phyloP scores from a whole-genome alignment of 495 filamentous ascomycete species.

The Neurospora sp. region DNA sequence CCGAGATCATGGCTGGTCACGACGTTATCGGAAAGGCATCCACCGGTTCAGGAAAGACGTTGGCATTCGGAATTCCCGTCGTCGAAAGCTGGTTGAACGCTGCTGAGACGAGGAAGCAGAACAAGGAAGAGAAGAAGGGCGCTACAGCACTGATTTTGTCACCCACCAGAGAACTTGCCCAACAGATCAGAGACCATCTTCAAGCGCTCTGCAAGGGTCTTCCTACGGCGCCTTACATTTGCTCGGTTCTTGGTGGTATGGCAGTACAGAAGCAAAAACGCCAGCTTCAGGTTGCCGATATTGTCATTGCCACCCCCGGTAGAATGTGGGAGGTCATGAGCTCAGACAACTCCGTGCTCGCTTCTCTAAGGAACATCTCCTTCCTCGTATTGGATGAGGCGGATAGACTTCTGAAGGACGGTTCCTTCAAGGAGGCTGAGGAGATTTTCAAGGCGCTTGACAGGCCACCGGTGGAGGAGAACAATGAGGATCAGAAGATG shows the following conservation, averaged over 20 bases:
- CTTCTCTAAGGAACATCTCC: conserved; percentile 55
- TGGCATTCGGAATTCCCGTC: conserved; percentile 75
- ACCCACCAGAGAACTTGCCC: conserved; percentile 85
- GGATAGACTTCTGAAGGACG: conserved; percentile 82
- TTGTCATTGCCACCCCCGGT: conserved; percentile 86
- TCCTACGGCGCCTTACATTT: conserved; percentile 55
- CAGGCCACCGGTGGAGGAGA: conserved; percentile 16
- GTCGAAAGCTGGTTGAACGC: conserved; percentile 51
- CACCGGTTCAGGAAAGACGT: conserved; percentile 76
- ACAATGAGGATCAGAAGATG: conserved; percentile 8
- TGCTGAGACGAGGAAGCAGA: conserved; percentile 14
- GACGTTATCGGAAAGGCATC: conserved; percentile 75
- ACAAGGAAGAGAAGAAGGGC: conserved; percentile 27
- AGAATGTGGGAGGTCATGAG: conserved; percentile 90
- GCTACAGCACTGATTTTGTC: conserved; percentile 85
- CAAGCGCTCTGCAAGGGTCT: conserved; percentile 56
- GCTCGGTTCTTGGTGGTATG: conserved; percentile 78
- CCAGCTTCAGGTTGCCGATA: conserved; percentile 64
- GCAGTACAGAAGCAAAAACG: conserved; percentile 89
- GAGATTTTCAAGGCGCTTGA: conserved; percentile 75
- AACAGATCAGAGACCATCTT: conserved; percentile 79
- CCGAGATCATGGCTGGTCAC: conserved; percentile 60
- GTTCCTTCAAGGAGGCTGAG: conserved; percentile 87
- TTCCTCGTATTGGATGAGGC: conserved; percentile 93
- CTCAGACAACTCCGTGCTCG: conserved; percentile 38